phyloP scores from a whole-genome alignment of 1,284 basidiomycete genomes.

The Heterobasidion irregulare region DNA sequence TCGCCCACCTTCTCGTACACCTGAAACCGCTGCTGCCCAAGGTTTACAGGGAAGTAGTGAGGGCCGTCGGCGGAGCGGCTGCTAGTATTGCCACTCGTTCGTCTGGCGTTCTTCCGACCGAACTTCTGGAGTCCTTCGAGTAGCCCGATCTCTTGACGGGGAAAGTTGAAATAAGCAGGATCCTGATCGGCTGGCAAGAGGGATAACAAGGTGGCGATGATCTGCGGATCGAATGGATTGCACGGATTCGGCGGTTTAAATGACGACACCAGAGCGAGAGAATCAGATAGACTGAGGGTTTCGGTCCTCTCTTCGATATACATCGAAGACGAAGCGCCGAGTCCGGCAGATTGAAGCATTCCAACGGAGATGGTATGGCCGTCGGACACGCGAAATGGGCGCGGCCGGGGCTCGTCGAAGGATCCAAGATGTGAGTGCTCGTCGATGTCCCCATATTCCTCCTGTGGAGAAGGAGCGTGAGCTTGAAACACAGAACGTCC shows the following conservation, averaged over 20 bases:
- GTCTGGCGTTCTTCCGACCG: slow-evolving; percentile 41
- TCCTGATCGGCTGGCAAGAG: slow-evolving; percentile 50
- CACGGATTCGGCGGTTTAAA: slow-evolving; percentile 82
- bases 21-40: slow-evolving; percentile 58
- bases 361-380: slow-evolving; percentile 10
- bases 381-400: slow-evolving; percentile 11
- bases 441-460: not conserved
- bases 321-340: not conserved
- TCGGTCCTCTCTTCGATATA: slow-evolving; percentile 46
- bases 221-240: slow-evolving; percentile 73
- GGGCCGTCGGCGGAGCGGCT: slow-evolving; percentile 31
- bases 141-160: slow-evolving; percentile 42
- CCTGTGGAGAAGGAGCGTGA: not conserved
- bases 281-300: slow-evolving; percentile 53
- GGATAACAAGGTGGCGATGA: slow-evolving; percentile 61
- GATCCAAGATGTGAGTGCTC: slow-evolving; percentile 3
- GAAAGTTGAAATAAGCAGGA: slow-evolving; percentile 60
- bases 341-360: not conserved
- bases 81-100: slow-evolving; percentile 37
- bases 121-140: slow-evolving; percentile 66
- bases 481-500: not conserved
- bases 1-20: slow-evolving; percentile 90
- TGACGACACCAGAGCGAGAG: slow-evolving; percentile 47
- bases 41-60: slow-evolving; percentile 34
- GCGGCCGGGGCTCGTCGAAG: slow-evolving; percentile 4